Base-by-base conservation (phyloP, 768 basidiomycete genomes). In the Mycena capillaripes region DNA sequence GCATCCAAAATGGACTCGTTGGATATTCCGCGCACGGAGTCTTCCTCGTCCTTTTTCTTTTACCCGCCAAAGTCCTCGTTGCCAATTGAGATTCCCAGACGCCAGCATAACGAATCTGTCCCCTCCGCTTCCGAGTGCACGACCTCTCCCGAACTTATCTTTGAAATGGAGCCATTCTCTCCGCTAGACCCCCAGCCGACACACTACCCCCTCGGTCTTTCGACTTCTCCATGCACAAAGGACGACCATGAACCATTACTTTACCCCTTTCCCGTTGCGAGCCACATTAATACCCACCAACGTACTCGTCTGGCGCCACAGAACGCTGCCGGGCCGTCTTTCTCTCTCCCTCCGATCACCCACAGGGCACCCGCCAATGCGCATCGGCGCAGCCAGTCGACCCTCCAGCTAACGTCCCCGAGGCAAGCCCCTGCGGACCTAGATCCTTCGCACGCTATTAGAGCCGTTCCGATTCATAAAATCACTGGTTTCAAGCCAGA, bases 151-250 rank as follows among this genome's bases (percentile, higher is more conserved):
- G 88, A 88, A 46, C 81, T 88, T 70, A 81, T 89, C n/a, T 88
- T 88, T 73, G 86, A 87, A 57, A 88, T 89, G 88, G 89, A 88
- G 25, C 87, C 88, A 32, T 79, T 63, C 21, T 76, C 73, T 58
- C 69, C 78, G 12, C 63, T 66, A 29, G 72, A 79, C 9, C 62
- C 65, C 14, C 29, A 71, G 40, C 52, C 70, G 29, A 63, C 61
- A 69, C 25, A 50, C 59, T 73, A 70, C 69, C 74, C 76, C 40
- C 64, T 75, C 42, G 69, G 77, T 48, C 74, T 66, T 34, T 71
- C 79, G 50, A 75, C 73, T 34, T 58, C 38, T 16, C 38, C 70
- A 60, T 25, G 58, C 59, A 53, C 60, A 70, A 42, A 19, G 50
- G 61, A 70, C 40, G 64, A 68, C 30, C 66, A 32, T n/a, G 61